Base-by-base conservation (phyloP, 2,329 filamentous ascomycete species). In the Pseudogymnoascus sp. region DNA sequence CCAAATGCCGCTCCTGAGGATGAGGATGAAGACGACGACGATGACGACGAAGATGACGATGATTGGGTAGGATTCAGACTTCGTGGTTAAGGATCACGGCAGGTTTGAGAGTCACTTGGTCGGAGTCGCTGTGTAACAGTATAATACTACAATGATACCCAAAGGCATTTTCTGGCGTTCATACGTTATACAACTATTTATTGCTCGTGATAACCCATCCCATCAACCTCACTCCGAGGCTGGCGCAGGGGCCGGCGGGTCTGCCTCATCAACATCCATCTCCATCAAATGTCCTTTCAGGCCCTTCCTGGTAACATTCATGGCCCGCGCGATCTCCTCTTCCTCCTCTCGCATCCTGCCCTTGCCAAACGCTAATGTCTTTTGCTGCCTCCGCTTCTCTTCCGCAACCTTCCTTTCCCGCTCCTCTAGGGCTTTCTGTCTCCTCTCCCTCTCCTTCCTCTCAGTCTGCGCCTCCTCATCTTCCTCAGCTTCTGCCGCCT, bases 361-460 rank as follows among this genome's bases (percentile, higher is more conserved):
- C 67, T 83, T 86, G 17, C 85, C 84, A 47, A 79, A 79, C 35
- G 81, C 81, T 9, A 89, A 71, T 58, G 84, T 82, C 62, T 81
- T 78, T 66, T 83, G 78, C 64, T 87, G 79, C 68, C 76, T 77
- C 67, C 79, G 75, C 73, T 84, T 87, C 71, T 88, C 83, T 68
- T 87, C 84, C 31, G 82, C 81, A 5, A 89, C 85, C 3, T 76
- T 73, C 59, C 77, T 75, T 65, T 89, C 85, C 21, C 87, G 78
- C 63, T 88, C 86, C 58, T 82, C 79, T 26, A 92, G 74, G 1
- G 88, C 89, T 66, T 79, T 83, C 67, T 89, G 85, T n/a, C 88
- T 76, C 67, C 81, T 79, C 57, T 76, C 74, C n/a, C 79, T 73
- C 29, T 83, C 82, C 61, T 82, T 80, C 5, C 73, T 71, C 69